A percentile compares a stretch with the other conserved stretches of the same genome.
phyloP scores from a whole-genome alignment of 2,329 filamentous ascomycete species.

The Neofusicoccum ribis region DNA sequence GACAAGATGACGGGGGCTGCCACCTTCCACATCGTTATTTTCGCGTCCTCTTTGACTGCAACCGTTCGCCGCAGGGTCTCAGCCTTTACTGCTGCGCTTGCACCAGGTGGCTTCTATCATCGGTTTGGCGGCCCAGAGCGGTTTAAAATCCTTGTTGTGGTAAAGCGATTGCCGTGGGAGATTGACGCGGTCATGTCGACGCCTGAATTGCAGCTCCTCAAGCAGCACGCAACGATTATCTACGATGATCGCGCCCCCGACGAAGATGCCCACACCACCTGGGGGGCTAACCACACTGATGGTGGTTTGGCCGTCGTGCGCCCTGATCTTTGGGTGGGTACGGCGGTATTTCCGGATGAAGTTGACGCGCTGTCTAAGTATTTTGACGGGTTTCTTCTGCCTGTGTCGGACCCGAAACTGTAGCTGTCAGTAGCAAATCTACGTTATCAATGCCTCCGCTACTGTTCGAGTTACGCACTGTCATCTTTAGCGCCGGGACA shows the following conservation, averaged over 20 bases:
- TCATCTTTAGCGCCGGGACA: no score
- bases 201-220: constrained; percentile 18
- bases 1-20: constrained; percentile 29
- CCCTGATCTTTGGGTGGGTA: constrained; percentile 24
- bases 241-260: constrained; percentile 31
- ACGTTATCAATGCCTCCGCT: background rate
- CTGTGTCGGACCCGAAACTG: background rate
- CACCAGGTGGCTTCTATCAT: constrained; percentile 28
- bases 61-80: constrained; percentile 23
- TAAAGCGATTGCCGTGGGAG: constrained; percentile 31
- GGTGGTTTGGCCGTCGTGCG: constrained; percentile 26
- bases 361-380: constrained; percentile 19
- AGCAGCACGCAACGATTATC: constrained; percentile 22
- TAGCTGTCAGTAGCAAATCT: background rate
- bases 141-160: constrained; percentile 35
- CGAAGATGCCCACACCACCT: constrained; percentile 29
- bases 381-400: constrained; percentile 20
- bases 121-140: constrained; percentile 27
- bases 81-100: constrained; percentile 23
- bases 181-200: constrained; percentile 9
- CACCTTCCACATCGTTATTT: constrained; percentile 34
- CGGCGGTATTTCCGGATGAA: constrained; percentile 15
- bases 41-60: constrained; percentile 26
- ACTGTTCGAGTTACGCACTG: no score
- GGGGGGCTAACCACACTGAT: constrained; percentile 25